phyloP scores from a whole-genome alignment of 441 rosid species.

The Geranium incanum region DNA sequence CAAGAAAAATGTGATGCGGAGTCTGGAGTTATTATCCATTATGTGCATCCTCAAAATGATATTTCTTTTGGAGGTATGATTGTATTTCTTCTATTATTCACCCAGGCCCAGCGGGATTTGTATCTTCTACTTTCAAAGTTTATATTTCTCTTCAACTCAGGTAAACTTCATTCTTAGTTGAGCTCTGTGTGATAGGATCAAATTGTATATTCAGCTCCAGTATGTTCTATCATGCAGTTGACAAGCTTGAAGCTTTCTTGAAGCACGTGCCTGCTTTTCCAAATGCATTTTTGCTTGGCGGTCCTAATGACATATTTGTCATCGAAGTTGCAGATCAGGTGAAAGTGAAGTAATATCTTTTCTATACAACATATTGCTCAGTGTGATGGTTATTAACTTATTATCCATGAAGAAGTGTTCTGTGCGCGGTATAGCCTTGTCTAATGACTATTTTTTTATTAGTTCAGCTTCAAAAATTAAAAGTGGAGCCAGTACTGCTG shows the following conservation, averaged over 20 bases:
- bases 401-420: not conserved
- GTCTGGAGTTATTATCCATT: not conserved
- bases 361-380: not conserved
- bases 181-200: slow-evolving; percentile 6
- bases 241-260: slow-evolving; percentile 69
- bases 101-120: slow-evolving; percentile 80
- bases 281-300: slow-evolving; percentile 78
- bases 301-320: slow-evolving; percentile 82
- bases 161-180: slow-evolving; percentile 26
- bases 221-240: slow-evolving; percentile 39
- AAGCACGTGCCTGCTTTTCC: slow-evolving; percentile 65
- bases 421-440: not conserved
- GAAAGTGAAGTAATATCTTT: not conserved
- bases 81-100: slow-evolving; percentile 16
- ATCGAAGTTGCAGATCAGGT: slow-evolving; percentile 88
- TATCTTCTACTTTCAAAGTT: slow-evolving; percentile 78
- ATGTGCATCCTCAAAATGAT: not conserved
- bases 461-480: slow-evolving; percentile 75
- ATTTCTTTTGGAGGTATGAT: slow-evolving; percentile 9
- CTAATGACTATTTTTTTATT: not conserved
- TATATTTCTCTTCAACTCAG: slow-evolving; percentile 79
- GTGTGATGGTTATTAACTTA: not conserved
- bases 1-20: slow-evolving; percentile 9
- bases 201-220: slow-evolving; percentile 14
- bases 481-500: slow-evolving; percentile 92